Evolutionary conservation across 345 rosid genomes (phyloP).

Genomic region (Heritiera fomes): DNA sequence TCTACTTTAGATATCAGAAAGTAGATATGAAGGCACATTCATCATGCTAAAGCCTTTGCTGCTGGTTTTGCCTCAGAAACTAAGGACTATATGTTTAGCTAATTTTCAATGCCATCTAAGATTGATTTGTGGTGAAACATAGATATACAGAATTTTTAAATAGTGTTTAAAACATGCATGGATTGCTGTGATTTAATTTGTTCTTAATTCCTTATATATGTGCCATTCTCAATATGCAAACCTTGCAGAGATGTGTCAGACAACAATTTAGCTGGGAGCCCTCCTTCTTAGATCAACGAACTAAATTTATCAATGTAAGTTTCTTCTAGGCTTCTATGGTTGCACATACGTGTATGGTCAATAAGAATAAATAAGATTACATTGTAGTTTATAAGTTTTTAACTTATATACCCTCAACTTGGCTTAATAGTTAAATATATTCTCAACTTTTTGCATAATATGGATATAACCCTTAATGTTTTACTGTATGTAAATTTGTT

Average conservation of each 20-base stretch:
- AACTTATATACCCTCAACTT: no score
- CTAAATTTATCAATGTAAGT: conserved; percentile 54
- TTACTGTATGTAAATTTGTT: no score
- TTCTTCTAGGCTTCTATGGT: neutral
- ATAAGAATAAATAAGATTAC: neutral
- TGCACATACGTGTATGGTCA: no score
- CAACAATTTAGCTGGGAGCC: conserved; percentile 60
- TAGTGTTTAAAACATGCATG: neutral
- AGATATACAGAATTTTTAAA: neutral
- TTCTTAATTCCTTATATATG: neutral
- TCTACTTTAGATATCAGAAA: neutral
- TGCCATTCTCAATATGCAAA: neutral
- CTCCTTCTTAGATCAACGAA: conserved; percentile 68
- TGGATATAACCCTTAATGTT: no score
- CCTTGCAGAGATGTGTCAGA: conserved; percentile 73
- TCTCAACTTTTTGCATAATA: no score
- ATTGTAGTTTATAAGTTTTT: neutral
- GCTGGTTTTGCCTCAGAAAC: neutral
- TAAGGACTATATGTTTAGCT: neutral
- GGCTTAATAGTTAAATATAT: no score
- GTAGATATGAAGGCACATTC: neutral
- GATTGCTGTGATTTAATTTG: neutral
- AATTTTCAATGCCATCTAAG: neutral
- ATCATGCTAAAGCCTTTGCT: neutral
- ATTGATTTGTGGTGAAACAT: conserved; percentile 7